A percentile compares a stretch with the other conserved stretches of the same genome.
phyloP scores from a whole-genome alignment of 495 filamentous ascomycete genomes.

The Bryoglossum gracile region DNA sequence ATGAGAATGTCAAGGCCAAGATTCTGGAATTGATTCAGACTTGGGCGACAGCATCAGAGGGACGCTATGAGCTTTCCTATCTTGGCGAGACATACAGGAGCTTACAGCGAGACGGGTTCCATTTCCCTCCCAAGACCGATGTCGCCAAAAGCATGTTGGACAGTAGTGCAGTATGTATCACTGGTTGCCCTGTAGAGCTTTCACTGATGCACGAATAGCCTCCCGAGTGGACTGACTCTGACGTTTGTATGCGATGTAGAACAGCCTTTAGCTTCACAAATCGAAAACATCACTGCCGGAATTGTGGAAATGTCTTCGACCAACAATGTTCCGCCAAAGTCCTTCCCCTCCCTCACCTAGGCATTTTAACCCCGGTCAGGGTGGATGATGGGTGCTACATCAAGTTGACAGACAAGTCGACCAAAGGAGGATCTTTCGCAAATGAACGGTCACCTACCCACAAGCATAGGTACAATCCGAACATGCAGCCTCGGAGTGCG shows the following conservation, averaged over 20 bases:
- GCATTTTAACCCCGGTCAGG: conserved; percentile 82
- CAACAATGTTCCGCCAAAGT: conserved; percentile 86
- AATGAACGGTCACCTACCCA: conserved; percentile 18
- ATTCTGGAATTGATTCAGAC: conserved; percentile 89
- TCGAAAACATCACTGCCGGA: conserved; percentile 94
- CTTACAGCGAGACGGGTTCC: conserved; percentile 75
- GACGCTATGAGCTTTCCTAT: conserved; percentile 74
- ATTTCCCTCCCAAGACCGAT: conserved; percentile 80
- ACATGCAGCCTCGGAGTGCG: conserved; percentile 85
- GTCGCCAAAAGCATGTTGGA: conserved; percentile 94
- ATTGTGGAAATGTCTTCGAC: conserved; percentile 96
- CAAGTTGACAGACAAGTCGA: conserved; percentile 75
- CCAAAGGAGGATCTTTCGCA: conserved; percentile 27
- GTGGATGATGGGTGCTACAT: conserved; percentile 96
- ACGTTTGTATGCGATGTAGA: conserved; percentile 97
- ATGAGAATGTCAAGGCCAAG: conserved; percentile 78
- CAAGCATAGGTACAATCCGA: conserved; percentile 29
- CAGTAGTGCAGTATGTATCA: conserved; percentile 75
- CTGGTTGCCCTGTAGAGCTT: conserved; percentile 1
- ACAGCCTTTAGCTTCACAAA: conserved; percentile 96
- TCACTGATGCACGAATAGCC: conserved; percentile 50
- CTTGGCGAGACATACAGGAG: conserved; percentile 78
- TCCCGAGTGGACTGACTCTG: conserved; percentile 95
- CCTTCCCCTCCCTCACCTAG: conserved; percentile 82
- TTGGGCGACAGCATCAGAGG: conserved; percentile 88